Evolutionary conservation across 139 green algal genomes (phyloP), one percentile per base, ranked within the genome.

Genomic region (Chlorella ohadii): DNA sequence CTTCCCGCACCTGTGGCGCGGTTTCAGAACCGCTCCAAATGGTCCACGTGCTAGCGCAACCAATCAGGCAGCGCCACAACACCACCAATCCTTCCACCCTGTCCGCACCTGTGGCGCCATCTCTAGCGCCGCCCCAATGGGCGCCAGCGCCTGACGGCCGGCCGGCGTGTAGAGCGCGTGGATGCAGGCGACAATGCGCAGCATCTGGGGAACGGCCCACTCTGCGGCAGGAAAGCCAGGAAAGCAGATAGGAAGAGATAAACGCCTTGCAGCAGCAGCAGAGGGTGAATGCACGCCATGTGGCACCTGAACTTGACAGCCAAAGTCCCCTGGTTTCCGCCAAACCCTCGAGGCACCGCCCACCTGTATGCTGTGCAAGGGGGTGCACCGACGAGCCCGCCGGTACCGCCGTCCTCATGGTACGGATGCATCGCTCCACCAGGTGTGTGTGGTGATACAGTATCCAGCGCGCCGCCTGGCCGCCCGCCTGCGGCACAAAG

Each of bases 391-490:
- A 20, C 22, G 44, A 57, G 34, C 84, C n/a, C 33, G 70, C 38
- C 13, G 64, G 27, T 22, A 59, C 51, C 51, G 51, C 51, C 0
- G 65, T n/a, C 38, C 83, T 47, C 64, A 88, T 86, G 72, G 88
- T 89, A 3, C 90, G 86, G 38, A 91, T 61, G 17, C 84, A 85
- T 1, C 91, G 88, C 78, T 96, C 93, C 51, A 96, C 78, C n/a
- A 95, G 87, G 55, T 94, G 92, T 1, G 94, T 22, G 31, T 95
- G 82, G 70, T 96, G 91, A 80, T 94, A 94, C n/a, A 95, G 81
- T 7, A 86, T 72, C 91, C 91, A 96, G 41, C 92, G 85, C 74
- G 84, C 82, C 7, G 55, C 39, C 85, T 84, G 68, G 72, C 70
- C 63, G 20, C 63, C 84, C 71, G 86, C 47, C 66, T 76, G 74